Base-by-base conservation (phyloP, 768 basidiomycete species). In the Rhodocollybia butyracea region DNA sequence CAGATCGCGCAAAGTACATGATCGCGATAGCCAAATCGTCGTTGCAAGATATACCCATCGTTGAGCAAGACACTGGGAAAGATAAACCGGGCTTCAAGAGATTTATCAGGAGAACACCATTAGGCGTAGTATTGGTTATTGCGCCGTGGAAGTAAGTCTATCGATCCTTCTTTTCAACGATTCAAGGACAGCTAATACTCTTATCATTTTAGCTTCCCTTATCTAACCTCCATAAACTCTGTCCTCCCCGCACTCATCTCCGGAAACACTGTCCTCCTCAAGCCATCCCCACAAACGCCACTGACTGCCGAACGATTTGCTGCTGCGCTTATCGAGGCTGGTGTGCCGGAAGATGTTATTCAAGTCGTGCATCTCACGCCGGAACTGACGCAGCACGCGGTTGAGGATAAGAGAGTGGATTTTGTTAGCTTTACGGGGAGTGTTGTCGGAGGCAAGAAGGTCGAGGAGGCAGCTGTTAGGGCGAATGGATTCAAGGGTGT, bases 201-300 rank as follows among this genome's bases (percentile, higher is more conserved):
- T 29, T 30, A 13, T n/a, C 27, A 11, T 55, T n/a, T 8, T 64
- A 95, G 91, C 68, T 96, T 81, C 70, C 94, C 94, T 0, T 94
- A 94, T 72, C 84, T 98, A 30, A 87, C 86, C 32, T 84, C 91
- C 34, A 81, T 98, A 69, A 99, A 99, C 70, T 86, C 91, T 3
- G 84, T 98, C 48, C 80, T 99, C 22, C 97, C 97, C 1, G 91
- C 94, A 0, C 75, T 99, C 59, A 75, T 98, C 27, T 85, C 95
- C 5, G 91, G 97, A 29, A 98, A 99, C 67, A 72, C 91, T 0
- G 90, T 98, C 11, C 68, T 99, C 42, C 75, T 98, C 66, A 99
- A 98, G 68, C 96, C 97, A 0, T 96, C 94, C 1, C 97, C 97
- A 0, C 97, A 99, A 66, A 98, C 95, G 0, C 96, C 97, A 4